Base-by-base conservation (phyloP, 495 filamentous ascomycete species). In the Acidiella bohemica region DNA sequence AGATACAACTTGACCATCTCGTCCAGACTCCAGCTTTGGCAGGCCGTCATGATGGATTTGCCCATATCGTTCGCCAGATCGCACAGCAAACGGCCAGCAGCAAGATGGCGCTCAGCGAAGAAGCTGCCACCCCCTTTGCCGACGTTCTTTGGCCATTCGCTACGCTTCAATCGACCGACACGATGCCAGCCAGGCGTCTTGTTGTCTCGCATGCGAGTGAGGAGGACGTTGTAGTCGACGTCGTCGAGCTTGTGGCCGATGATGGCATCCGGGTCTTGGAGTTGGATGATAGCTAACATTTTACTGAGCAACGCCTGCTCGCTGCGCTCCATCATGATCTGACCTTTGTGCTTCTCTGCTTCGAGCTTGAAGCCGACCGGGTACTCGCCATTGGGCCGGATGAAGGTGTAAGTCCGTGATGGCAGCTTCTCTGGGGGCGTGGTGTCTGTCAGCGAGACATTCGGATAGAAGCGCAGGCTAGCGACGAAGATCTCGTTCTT, bases 231-330 rank as follows among this genome's bases (percentile, higher is more conserved):
- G 50, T 90, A 93, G 51, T 97, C 90, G 3, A 97, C 86, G 51
- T 90, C 92, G 60, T 97, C 92, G 18, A 96, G 69, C 55, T 92
- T 80, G 54, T 96, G 90, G n/a, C 90, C 90, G 55, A 96, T 71
- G 18, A 96, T 66, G 20, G 93, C 85, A 66, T 97, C 90, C 6
- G 90, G 90, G 56, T 97, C 90, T 47, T 80, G 73, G 22, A 76
- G 68, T 49, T 93, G 81, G 20, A 96, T 67, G 47, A 94, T 73
- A 11, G 87, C 88, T 25, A 96, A 60, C 58, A 96, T 92, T 54
- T 81, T 81, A 44, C 79, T 79, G 20, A 97, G 64, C 19, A 97
- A 71, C 43, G 81, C 80, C 12, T 71, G 70, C 50, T 97, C 90
- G 30, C 73, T 80, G 57, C 78, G 90, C 55, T 81, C 76, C 18